Evolutionary conservation across 2,329 filamentous ascomycete species (phyloP).

Genomic region (Neopestalotiopsis clavispora): DNA sequence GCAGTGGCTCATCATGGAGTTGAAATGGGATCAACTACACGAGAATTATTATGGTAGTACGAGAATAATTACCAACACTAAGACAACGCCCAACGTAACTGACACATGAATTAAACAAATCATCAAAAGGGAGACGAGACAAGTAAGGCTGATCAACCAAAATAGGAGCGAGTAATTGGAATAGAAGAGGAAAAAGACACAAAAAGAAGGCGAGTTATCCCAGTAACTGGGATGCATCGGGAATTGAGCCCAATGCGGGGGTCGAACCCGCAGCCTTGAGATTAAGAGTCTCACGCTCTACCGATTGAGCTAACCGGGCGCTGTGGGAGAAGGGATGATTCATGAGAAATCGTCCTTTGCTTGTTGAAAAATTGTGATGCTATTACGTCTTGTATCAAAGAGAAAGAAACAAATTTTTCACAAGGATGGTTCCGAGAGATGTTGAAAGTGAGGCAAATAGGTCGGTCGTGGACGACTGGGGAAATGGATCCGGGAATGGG

Average conservation of each 20-base stretch:
- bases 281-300: slow-evolving; percentile 74
- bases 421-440: not conserved
- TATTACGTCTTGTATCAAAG: not conserved
- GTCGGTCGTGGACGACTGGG: not conserved
- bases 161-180: no score
- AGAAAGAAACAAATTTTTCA: not conserved
- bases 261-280: slow-evolving; percentile 44
- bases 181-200: not conserved
- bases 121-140: no score
- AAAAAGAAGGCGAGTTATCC: not conserved
- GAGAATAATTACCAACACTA: no score
- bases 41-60: no score
- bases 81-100: no score
- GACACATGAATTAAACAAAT: no score
- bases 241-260: slow-evolving; percentile 54
- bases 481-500: not conserved
- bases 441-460: not conserved
- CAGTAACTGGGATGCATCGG: slow-evolving; percentile 33
- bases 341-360: not conserved
- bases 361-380: not conserved
- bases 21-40: no score
- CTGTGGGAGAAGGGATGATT: no score
- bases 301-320: slow-evolving; percentile 67
- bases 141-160: no score
- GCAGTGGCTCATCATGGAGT: no score